Percentiles rank a stretch among this genome's conserved stretches.
Conservation (phyloP, 441 rosid genomes). For the Bocquillonia castaneifolia region DNA sequence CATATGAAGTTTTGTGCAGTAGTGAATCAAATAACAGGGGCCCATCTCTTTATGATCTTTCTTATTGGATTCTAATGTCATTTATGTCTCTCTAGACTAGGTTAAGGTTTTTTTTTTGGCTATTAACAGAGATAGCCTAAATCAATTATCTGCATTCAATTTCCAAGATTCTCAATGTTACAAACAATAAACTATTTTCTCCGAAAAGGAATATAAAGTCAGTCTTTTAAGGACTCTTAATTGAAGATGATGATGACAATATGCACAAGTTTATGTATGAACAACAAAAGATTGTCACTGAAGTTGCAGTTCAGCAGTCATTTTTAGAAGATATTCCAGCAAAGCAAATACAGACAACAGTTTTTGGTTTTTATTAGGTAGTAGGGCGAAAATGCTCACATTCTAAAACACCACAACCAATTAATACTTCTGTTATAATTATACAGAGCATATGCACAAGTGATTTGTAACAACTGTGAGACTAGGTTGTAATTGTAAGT, state of each 20-base stretch:
- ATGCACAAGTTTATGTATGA: background rate
- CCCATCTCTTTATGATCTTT: background rate
- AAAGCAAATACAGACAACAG: background rate
- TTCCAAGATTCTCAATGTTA: background rate
- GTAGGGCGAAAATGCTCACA: background rate
- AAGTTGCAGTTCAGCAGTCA: background rate
- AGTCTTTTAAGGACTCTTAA: background rate
- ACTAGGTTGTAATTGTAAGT: no score
- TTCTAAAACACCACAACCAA: background rate
- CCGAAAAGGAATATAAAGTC: background rate
- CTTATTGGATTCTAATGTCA: background rate
- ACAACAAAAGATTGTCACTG: background rate
- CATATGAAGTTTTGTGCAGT: background rate
- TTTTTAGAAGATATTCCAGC: slow-evolving; percentile 2
- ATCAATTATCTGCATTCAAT: background rate
- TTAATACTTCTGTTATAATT: background rate
- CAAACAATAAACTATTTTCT: background rate
- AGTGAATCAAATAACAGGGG: background rate
- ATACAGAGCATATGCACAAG: no score
- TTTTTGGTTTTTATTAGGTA: background rate
- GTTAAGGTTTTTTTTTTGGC: background rate
- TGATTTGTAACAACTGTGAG: no score
- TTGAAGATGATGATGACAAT: background rate
- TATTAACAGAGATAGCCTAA: background rate
- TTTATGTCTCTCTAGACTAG: background rate